Percentiles rank a stretch among this genome's conserved stretches.
Conservation (phyloP, 2,329 filamentous ascomycete species). For the Lomentospora prolificans region DNA sequence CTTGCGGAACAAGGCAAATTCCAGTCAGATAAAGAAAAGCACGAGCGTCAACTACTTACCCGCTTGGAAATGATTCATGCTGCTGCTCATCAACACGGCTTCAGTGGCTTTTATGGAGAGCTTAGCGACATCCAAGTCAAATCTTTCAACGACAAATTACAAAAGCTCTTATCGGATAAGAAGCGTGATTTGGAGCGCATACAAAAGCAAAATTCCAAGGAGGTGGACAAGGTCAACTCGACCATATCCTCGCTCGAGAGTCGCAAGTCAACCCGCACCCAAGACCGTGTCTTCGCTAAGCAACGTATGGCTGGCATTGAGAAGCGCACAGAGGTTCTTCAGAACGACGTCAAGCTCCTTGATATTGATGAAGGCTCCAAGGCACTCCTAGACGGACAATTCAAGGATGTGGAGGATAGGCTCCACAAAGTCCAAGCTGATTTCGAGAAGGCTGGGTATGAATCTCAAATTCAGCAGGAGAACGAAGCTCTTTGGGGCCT, state of each 20-base stretch:
- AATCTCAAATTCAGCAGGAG: conserved; percentile 57
- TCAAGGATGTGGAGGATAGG: conserved; percentile 56
- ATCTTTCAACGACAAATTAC: conserved; percentile 68
- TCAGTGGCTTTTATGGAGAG: conserved; percentile 76
- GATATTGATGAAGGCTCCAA: conserved; percentile 78
- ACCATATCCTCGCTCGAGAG: conserved; percentile 65
- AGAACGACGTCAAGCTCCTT: conserved; percentile 61
- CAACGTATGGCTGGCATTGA: conserved; percentile 67
- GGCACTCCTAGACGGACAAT: conserved; percentile 63
- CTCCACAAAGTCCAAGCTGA: conserved; percentile 54
- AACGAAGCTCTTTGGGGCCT: conserved; percentile 57
- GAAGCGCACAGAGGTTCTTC: conserved; percentile 54
- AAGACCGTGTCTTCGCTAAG: conserved; percentile 64
- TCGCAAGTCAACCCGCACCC: conserved; percentile 59
- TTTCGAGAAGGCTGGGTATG: conserved; percentile 55
- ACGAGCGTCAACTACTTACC: conserved; percentile 66
- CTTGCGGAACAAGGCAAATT: conserved; percentile 63
- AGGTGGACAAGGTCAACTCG: conserved; percentile 62
- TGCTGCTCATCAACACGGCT: conserved; percentile 63
- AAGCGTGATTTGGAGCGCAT: conserved; percentile 66
- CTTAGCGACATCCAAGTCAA: conserved; percentile 63
- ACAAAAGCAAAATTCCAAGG: conserved; percentile 62
- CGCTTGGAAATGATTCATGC: conserved; percentile 69
- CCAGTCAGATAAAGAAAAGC: conserved; percentile 77
- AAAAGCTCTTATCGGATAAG: conserved; percentile 67